Percentiles rank a stretch among this genome's conserved stretches.
Conservation (phyloP, 192 early-diverging fungal genomes). For the Entomortierella parvispora region DNA sequence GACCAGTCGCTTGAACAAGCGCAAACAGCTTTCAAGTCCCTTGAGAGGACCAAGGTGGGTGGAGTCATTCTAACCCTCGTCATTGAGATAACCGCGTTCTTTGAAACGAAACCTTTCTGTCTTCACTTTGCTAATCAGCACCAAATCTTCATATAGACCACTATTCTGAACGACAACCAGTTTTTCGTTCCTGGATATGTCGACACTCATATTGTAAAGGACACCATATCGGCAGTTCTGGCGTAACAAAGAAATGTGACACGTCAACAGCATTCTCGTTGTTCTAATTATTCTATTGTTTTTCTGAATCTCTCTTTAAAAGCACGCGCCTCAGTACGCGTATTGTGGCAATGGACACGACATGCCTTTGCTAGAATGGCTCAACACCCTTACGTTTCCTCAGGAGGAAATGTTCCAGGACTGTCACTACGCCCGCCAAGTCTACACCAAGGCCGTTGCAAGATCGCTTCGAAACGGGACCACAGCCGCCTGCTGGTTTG, state of each 20-base stretch:
- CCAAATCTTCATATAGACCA: background rate
- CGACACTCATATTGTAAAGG: conserved; percentile 76
- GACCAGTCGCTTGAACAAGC: background rate
- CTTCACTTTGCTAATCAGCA: background rate
- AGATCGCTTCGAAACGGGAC: conserved; percentile 79
- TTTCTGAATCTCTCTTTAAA: background rate
- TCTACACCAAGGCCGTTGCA: conserved; percentile 67
- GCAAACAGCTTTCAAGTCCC: background rate
- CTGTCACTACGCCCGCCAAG: conserved; percentile 60
- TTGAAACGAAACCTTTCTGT: background rate
- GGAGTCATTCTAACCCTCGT: too few relatives aligned
- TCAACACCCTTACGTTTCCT: conserved; percentile 83
- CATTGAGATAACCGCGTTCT: background rate
- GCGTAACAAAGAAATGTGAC: background rate
- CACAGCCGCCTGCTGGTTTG: conserved; percentile 86
- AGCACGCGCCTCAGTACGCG: conserved; percentile 84
- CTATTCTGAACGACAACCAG: conserved; percentile 54
- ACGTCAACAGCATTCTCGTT: background rate
- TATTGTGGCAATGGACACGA: conserved; percentile 84
- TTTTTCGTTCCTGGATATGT: conserved; percentile 85
- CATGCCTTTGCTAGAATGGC: conserved; percentile 82
- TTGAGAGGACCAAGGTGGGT: conserved; percentile 13
- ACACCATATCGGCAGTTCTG: background rate
- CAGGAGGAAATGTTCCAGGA: conserved; percentile 74
- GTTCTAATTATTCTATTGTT: background rate